Percentiles rank a stretch among this genome's conserved stretches.
phyloP scores from a whole-genome alignment of 2,329 filamentous ascomycete species.

The Claviceps sp. region DNA sequence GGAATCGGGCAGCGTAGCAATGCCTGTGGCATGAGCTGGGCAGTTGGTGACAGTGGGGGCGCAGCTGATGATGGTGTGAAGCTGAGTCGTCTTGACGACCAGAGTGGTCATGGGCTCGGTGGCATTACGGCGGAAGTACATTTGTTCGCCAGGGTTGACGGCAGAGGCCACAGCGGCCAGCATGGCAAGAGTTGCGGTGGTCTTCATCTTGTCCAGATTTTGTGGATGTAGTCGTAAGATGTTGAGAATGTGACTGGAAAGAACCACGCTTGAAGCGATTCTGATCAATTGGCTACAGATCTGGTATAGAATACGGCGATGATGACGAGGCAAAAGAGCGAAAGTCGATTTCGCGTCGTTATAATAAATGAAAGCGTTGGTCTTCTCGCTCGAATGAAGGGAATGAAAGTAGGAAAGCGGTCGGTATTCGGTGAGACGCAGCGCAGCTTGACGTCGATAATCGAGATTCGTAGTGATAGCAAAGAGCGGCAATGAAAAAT shows the following conservation, averaged over 20 bases:
- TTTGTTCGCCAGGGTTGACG: conserved; percentile 19
- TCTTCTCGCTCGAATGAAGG: conserved; percentile 17
- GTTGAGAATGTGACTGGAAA: not conserved
- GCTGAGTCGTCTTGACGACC: conserved; percentile 39
- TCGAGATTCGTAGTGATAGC: conserved; percentile 6
- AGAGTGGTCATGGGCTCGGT: conserved; percentile 22
- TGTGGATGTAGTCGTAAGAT: not conserved
- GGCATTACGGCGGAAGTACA: conserved; percentile 18
- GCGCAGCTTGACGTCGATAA: conserved; percentile 8
- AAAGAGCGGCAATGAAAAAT: conserved; percentile 4
- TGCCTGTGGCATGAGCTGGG: conserved; percentile 20
- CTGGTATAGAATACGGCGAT: not conserved
- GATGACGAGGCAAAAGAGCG: conserved; percentile 8
- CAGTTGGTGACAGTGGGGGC: conserved; percentile 46
- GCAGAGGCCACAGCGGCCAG: conserved; percentile 32
- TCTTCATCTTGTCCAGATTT: conserved; percentile 31
- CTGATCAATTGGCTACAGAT: not conserved
- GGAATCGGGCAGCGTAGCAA: conserved; percentile 22
- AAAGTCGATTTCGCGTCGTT: conserved; percentile 20
- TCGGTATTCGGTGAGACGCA: conserved; percentile 7
- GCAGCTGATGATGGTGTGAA: conserved; percentile 45
- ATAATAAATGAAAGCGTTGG: conserved; percentile 15
- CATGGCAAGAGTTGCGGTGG: conserved; percentile 29
- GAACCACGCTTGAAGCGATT: not conserved
- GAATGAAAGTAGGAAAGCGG: conserved; percentile 10